Evolutionary conservation across 805 yeast genomes (phyloP), one percentile per base, ranked within the genome.

Genomic region (Starmera caribaea): DNA sequence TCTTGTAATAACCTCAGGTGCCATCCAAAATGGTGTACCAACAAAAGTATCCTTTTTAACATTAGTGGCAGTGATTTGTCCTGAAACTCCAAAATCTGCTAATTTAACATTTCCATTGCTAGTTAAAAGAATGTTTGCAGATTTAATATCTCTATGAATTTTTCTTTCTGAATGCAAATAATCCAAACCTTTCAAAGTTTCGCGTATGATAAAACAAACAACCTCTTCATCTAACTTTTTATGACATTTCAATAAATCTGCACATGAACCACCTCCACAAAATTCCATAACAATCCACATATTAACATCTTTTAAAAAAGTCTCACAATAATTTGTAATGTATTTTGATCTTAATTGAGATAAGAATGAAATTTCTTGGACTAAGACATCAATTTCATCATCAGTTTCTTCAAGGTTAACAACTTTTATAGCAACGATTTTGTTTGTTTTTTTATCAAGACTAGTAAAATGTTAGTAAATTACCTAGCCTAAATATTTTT

Each of bases 1-100:
- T 42, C 71, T 57, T 5, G 67, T 57, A 34, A 92, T 82, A n/a
- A 90, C 83, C 57, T 92, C 98, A 0, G 98, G 98, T 0, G 98
- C 98, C 97, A 90, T 89, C 97, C 97, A 89, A 59, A 76, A 86
- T 12, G 97, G 96, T 0, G 97, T 88, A 1, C 97, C 97, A 38
- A 88, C 96, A 68, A 89, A 81, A 0, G 96, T 85, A 40, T 74
- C 70, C 46, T 80, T 73, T 44, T 76, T 67, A 41, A 75, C 61
- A 48, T 74, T 68, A 38, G 79, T 79, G 2, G 96, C 55, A 35
- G 67, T 61, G 24, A 89, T 67, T 57, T 87, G 92, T 0, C 92
- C 92, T 50, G 90, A 77, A 4, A 89, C 96, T 1, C 97, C 97
- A 65, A 89, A 89, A 62, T 90, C 97, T 0, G 88, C 96, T 28